Evolutionary conservation across 352 stramenopile species (phyloP).

Genomic region (Pythium plurisporium): DNA sequence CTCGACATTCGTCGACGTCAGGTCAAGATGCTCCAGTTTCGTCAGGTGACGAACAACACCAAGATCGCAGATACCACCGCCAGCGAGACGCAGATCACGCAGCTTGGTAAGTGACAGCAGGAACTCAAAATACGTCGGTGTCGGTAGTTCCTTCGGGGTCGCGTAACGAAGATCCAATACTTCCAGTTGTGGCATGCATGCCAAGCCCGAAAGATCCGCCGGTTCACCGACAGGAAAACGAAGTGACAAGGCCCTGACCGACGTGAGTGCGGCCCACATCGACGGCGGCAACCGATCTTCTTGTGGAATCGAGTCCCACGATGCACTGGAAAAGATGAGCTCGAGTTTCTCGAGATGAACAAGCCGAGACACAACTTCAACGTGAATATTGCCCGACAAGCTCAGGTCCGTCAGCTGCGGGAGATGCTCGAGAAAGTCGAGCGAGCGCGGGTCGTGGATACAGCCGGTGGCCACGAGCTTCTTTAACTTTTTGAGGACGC

Average conservation of each 20-base stretch:
- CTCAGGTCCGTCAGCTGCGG: slow-evolving; percentile 1
- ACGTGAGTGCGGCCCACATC: slow-evolving; percentile 3
- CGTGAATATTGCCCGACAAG: slow-evolving; percentile 14
- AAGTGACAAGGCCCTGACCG: slow-evolving; percentile 2
- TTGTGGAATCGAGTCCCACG: slow-evolving; percentile 1
- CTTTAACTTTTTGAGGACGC: slow-evolving; percentile 3
- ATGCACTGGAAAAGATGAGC: slow-evolving; percentile 3
- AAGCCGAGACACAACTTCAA: not conserved
- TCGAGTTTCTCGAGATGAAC: not conserved
- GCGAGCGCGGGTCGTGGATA: slow-evolving; percentile 1
- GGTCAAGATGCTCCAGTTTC: slow-evolving; percentile 7
- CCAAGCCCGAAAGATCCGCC: slow-evolving; percentile 4
- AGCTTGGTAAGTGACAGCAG: slow-evolving; percentile 2
- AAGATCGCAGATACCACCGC: slow-evolving; percentile 6
- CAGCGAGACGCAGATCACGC: not conserved
- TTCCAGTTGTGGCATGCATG: not conserved
- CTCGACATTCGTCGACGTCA: slow-evolving; percentile 9
- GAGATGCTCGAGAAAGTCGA: slow-evolving; percentile 9
- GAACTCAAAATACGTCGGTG: slow-evolving; percentile 7
- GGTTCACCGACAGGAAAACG: slow-evolving; percentile 9
- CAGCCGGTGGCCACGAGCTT: slow-evolving; percentile 10
- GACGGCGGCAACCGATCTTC: not conserved
- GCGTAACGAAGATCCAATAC: slow-evolving; percentile 14
- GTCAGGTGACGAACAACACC: not conserved
- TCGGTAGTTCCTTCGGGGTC: slow-evolving; percentile 8